Evolutionary conservation across 306 rosid species (phyloP).

Genomic region (Dryas drummondii): DNA sequence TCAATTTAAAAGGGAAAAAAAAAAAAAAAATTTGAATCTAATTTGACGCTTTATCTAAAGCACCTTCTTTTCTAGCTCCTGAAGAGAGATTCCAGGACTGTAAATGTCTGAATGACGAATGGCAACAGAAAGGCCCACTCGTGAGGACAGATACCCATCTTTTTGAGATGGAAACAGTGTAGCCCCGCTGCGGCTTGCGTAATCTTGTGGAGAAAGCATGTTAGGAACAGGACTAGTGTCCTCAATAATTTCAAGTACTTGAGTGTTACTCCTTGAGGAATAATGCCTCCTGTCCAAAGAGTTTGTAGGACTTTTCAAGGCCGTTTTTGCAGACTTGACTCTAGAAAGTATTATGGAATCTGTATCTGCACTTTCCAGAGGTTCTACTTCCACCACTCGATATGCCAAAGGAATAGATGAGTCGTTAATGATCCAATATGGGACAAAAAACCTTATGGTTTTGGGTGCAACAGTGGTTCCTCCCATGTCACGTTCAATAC

Average conservation of each 20-base stretch:
- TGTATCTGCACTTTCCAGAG: conserved; percentile 59
- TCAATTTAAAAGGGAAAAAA: not conserved
- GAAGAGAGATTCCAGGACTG: conserved; percentile 83
- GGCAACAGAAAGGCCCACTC: conserved; percentile 90
- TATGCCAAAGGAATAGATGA: conserved; percentile 74
- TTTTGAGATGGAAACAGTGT: conserved; percentile 71
- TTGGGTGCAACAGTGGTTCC: conserved; percentile 85
- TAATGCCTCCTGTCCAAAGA: conserved; percentile 73
- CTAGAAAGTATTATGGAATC: conserved; percentile 61
- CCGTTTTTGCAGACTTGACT: conserved; percentile 71
- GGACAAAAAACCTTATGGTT: conserved; percentile 80
- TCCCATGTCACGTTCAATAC: conserved; percentile 93
- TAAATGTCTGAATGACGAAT: conserved; percentile 59
- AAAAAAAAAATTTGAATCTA: not conserved
- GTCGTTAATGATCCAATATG: conserved; percentile 92
- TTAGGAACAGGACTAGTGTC: conserved; percentile 80
- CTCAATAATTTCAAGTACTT: conserved; percentile 86
- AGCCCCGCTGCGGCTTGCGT: conserved; percentile 61
- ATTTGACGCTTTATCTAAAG: conserved; percentile 15
- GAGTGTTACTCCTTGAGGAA: conserved; percentile 55
- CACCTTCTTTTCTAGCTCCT: conserved; percentile 96
- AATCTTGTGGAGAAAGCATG: conserved; percentile 96
- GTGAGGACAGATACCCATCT: conserved; percentile 65
- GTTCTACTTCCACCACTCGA: conserved; percentile 89
- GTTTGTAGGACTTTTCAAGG: conserved; percentile 69